A percentile compares a stretch with the other conserved stretches of the same genome.
These are phyloP conservation scores for Penicillium rolfsii DNA, from an alignment of 2,329 filamentous ascomycete genomes.

Conservation along the genomic window DNA sequence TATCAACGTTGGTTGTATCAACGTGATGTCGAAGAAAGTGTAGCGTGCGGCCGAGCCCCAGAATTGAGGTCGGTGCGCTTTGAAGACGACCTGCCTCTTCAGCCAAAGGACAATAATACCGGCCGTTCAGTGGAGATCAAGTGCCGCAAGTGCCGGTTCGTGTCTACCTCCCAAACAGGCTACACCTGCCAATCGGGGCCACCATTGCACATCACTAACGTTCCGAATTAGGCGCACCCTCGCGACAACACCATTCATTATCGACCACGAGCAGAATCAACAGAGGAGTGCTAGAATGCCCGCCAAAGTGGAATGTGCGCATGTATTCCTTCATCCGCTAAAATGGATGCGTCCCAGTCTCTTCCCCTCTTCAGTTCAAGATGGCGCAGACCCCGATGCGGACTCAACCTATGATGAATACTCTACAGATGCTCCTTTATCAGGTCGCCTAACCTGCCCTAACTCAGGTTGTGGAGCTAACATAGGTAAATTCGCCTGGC, in stretches of 20 bases:
- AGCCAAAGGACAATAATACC: conserved; percentile 21
- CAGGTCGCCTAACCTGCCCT: conserved; percentile 84
- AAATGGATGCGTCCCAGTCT: conserved; percentile 92
- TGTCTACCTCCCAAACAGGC: conserved; percentile 12
- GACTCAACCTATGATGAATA: conserved; percentile 27
- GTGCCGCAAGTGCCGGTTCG: conserved; percentile 87
- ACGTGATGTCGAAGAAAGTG: conserved; percentile 66
- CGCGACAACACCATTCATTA: conserved; percentile 68
- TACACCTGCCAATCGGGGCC: conserved; percentile 8
- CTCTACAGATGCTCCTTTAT: conserved; percentile 72
- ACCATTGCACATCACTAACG: conserved; percentile 4
- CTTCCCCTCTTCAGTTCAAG: conserved; percentile 36
- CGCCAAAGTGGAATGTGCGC: conserved; percentile 63
- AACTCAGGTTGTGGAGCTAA: conserved; percentile 75
- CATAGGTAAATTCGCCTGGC: conserved; percentile 94
- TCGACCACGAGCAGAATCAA: conserved; percentile 58
- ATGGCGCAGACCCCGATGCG: conserved; percentile 12
- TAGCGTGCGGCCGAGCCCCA: conserved; percentile 77
- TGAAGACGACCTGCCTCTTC: conserved; percentile 54
- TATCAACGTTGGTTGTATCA: conserved; percentile 81
- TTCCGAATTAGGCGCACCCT: conserved; percentile 55
- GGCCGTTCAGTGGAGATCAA: conserved; percentile 63
- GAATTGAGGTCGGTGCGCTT: conserved; percentile 76
- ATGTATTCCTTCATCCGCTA: conserved; percentile 88
- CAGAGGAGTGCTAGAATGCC: conserved; percentile 28